Evolutionary conservation across 2,329 filamentous ascomycete species (phyloP).

Genomic region (Ophiocordyceps polyrhachis-furcata): DNA sequence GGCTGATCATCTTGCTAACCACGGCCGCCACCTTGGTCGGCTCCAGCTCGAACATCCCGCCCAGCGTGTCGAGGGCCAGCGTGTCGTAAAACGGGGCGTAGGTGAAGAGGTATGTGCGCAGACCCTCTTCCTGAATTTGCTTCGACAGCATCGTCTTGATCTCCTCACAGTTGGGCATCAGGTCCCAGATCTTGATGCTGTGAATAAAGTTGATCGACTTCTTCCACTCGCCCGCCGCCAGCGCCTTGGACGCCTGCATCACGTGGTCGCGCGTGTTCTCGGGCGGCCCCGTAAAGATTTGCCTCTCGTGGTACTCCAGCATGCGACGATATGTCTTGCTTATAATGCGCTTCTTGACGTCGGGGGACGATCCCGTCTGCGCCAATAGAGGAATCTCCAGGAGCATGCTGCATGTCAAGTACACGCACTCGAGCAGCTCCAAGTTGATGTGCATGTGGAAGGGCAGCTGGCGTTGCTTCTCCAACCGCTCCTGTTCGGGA

Average conservation of each 20-base stretch:
- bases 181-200: slow-evolving; percentile 98
- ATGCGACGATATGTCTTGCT: slow-evolving; percentile 99
- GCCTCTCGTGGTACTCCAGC: slow-evolving; percentile 97
- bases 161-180: slow-evolving; percentile 80
- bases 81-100: slow-evolving; percentile 99
- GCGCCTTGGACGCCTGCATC: slow-evolving; percentile 95
- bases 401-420: slow-evolving; percentile 98
- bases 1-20: slow-evolving; percentile 98
- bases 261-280: slow-evolving; percentile 99
- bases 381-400: slow-evolving; percentile 94
- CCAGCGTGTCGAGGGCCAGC: slow-evolving; percentile 66
- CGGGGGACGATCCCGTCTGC: slow-evolving; percentile 88
- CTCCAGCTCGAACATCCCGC: slow-evolving; percentile 88
- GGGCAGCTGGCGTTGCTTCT: slow-evolving; percentile 90
- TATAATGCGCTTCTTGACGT: slow-evolving; percentile 93
- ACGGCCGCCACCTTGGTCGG: slow-evolving; percentile 83
- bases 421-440: slow-evolving; percentile 93
- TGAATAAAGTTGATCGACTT: slow-evolving; percentile 86
- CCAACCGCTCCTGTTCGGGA: slow-evolving; percentile 90
- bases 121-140: slow-evolving; percentile 96
- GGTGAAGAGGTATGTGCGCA: slow-evolving; percentile 96
- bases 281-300: slow-evolving; percentile 95
- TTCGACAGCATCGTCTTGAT: slow-evolving; percentile 96
- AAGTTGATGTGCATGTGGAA: slow-evolving; percentile 99
- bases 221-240: slow-evolving; percentile 97